Base-by-base conservation (phyloP, 345 rosid species). In the Heritiera fomes region DNA sequence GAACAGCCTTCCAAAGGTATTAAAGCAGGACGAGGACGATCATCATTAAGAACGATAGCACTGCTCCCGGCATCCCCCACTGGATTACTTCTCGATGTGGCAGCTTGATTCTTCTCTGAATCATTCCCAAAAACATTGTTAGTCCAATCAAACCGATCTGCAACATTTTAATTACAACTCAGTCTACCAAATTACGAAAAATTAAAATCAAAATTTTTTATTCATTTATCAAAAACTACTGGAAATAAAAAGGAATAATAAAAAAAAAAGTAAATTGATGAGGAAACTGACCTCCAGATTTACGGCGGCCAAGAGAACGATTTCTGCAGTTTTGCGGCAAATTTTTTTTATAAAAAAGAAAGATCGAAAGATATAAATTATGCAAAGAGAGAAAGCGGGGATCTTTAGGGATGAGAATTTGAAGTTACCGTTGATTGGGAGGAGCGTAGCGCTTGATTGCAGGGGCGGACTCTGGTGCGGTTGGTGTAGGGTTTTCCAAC, bases 381-480 rank as follows among this genome's bases (percentile, higher is more conserved):
- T n/a, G 50, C 43, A 77, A 38, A 52, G 46, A 52, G 46, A 43
- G 45, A 43, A 43, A 43, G 45, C 1, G 45, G 45, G 45, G 45
- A 6, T 43, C 6, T 6, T 43, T 43, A 43, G 8, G 45, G 45
- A 43, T 6, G 45, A 15, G 41, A 50, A 7, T 7, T 7, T 43
- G 45, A 43, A 10, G 47, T 4, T 59, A 80, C 96, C 97, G 90
- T 76, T 87, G 93, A 84, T 80, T 82, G 47, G 98, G 96, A 50
- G 91, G 99, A 86, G 90, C 88, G 77, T 92, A 91, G 78, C 91
- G 93, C 71, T 87, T 87, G 85, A 73, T 59, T 34, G 46, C 60
- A 20, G 85, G 74, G 80, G 87, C 32, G 81, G 85, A 50, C 79
- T 87, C 92, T 5, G 88, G 76, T 76, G 84, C 86, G 7, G 87